phyloP scores from a whole-genome alignment of 108 stramenopile genomes.

The Fragilaria radians region DNA sequence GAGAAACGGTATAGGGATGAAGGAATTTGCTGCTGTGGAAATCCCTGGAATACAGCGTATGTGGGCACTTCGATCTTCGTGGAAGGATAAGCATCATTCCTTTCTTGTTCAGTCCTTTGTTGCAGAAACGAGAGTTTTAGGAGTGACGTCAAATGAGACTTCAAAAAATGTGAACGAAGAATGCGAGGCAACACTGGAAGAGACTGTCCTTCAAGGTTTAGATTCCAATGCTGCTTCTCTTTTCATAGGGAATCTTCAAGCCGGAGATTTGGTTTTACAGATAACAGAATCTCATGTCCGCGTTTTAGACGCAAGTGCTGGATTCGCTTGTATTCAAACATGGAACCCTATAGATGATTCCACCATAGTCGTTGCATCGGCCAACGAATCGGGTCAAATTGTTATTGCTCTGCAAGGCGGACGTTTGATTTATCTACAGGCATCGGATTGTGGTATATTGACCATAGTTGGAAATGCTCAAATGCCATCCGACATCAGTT shows the following conservation, averaged over 20 bases:
- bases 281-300: slow-evolving; percentile 80
- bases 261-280: slow-evolving; percentile 38
- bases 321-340: slow-evolving; percentile 36
- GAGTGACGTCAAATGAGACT: slow-evolving; percentile 32
- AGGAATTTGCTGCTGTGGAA: slow-evolving; percentile 84
- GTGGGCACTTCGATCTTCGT: slow-evolving; percentile 77
- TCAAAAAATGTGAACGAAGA: slow-evolving; percentile 36
- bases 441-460: slow-evolving; percentile 29
- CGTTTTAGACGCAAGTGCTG: slow-evolving; percentile 34
- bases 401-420: slow-evolving; percentile 80
- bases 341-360: slow-evolving; percentile 47
- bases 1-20: slow-evolving; percentile 95
- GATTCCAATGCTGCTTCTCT: slow-evolving; percentile 39
- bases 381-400: slow-evolving; percentile 84
- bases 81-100: slow-evolving; percentile 56
- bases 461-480: slow-evolving; percentile 21
- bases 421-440: slow-evolving; percentile 50
- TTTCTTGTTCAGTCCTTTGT: slow-evolving; percentile 93
- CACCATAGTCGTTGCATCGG: slow-evolving; percentile 83
- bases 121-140: slow-evolving; percentile 88
- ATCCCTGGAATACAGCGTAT: slow-evolving; percentile 92
- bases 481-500: slow-evolving; percentile 92
- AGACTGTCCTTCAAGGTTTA: slow-evolving; percentile 70
- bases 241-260: slow-evolving; percentile 1
- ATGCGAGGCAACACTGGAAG: slow-evolving; percentile 39